A percentile compares a stretch with the other conserved stretches of the same genome.
phyloP scores from a whole-genome alignment of 2,329 filamentous ascomycete genomes.

The Truncatella angustata region DNA sequence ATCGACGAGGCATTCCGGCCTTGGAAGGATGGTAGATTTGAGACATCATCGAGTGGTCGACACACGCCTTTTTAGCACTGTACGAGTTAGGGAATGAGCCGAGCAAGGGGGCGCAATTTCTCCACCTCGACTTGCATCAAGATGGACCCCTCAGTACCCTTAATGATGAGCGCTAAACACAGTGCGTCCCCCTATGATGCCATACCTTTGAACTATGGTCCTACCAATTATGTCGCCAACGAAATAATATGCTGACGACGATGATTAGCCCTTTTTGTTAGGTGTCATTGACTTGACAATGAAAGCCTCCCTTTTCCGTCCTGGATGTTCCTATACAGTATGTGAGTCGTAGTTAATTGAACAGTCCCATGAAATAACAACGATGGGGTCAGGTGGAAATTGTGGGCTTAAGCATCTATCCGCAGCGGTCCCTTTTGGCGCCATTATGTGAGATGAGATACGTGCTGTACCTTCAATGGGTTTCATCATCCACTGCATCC shows the following conservation, averaged over 20 bases:
- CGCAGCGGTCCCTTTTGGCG: neutral
- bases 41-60: too few relatives aligned
- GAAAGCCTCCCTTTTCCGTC: too few relatives aligned
- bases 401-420: neutral
- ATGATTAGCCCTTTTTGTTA: constrained; percentile 8
- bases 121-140: neutral
- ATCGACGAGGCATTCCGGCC: neutral
- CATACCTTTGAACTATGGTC: neutral
- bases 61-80: neutral
- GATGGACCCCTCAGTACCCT: neutral
- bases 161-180: too few relatives aligned
- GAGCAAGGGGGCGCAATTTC: neutral
- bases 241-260: constrained; percentile 5
- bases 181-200: neutral
- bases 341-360: too few relatives aligned
- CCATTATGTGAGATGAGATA: neutral
- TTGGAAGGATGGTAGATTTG: too few relatives aligned
- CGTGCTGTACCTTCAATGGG: too few relatives aligned
- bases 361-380: too few relatives aligned
- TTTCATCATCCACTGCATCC: too few relatives aligned
- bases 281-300: neutral
- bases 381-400: too few relatives aligned
- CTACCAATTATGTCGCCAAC: neutral
- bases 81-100: neutral
- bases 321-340: too few relatives aligned